Conservation (phyloP, 495 filamentous ascomycete genomes). For the Viridothelium virens region DNA sequence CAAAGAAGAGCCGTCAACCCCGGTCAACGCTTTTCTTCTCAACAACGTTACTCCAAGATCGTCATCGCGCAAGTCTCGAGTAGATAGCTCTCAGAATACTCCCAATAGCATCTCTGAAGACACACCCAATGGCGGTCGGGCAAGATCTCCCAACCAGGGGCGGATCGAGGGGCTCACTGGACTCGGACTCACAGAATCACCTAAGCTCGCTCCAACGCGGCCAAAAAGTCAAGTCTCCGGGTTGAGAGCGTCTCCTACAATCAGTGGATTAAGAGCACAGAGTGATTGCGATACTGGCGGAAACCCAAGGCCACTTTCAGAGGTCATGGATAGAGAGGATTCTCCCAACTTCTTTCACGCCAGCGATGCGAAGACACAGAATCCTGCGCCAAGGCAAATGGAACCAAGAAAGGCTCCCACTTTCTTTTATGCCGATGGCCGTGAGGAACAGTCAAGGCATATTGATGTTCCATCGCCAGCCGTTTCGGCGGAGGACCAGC, state of each 20-base stretch:
- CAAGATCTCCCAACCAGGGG: slow-evolving; percentile 16
- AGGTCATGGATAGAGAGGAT: slow-evolving; percentile 4
- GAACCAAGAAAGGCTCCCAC: slow-evolving; percentile 28
- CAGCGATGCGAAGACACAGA: slow-evolving; percentile 27
- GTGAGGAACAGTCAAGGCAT: slow-evolving; percentile 18
- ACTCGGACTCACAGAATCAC: slow-evolving; percentile 1
- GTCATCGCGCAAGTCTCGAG: slow-evolving; percentile 34
- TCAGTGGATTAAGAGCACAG: neutral
- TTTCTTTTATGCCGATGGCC: slow-evolving; percentile 37
- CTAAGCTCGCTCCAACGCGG: slow-evolving; percentile 12
- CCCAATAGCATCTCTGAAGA: slow-evolving; percentile 19
- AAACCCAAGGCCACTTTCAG: neutral
- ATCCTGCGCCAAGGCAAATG: slow-evolving; percentile 20
- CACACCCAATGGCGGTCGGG: slow-evolving; percentile 26
- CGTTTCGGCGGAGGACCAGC: slow-evolving; percentile 20
- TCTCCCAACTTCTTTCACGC: slow-evolving; percentile 36
- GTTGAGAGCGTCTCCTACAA: neutral
- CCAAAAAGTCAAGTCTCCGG: slow-evolving; percentile 23
- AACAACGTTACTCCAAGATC: slow-evolving; percentile 38
- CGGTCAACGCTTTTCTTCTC: slow-evolving; percentile 29
- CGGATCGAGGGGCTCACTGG: slow-evolving; percentile 18
- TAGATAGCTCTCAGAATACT: slow-evolving; percentile 28
- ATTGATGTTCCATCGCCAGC: slow-evolving; percentile 26
- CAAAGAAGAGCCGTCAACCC: slow-evolving; percentile 29
- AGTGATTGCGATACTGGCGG: neutral